Base-by-base conservation (phyloP, 2,329 filamentous ascomycete genomes). In the Cyphellophora europaea region DNA sequence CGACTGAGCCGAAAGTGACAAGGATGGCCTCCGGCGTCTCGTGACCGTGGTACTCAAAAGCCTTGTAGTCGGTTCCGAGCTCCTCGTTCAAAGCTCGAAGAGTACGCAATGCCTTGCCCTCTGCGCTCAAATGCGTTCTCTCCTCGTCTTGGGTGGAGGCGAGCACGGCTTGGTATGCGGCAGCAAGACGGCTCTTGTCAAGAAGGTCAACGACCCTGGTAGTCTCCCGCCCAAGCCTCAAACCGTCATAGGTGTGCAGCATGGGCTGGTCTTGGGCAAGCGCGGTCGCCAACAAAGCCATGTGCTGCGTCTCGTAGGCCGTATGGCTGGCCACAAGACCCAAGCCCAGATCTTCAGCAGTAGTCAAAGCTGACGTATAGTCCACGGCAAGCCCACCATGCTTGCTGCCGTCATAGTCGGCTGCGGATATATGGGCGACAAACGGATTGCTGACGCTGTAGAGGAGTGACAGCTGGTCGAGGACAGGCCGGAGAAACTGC, bases 1-100 rank as follows among this genome's bases (percentile, higher is more conserved):
- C 91, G 4, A 88, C 77, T 41, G 86, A 94, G 49, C 91, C 91
- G 50, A 98, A 95, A 29, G 86, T 83, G 18, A 96, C 87, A 19
- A 96, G 66, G 11, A 98, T 86, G 6, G 79, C 77, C 46, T 89
- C 82, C 3, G 91, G 77, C 28, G 77, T 67, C 32, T 74, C 67
- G 55, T 96, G 86, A 15, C 91, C 91, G 52, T 81, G 74, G 65
- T 98, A 98, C 63, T 98, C 91, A 50, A 96, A 98, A 5, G 86
- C 77, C 52, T 80, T 74, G 58, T 98, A 98, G 47, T 89, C 79
- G 29, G 91, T 96, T 39, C 89, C 91, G 15, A 98, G 77, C 65
- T 96, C 87, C 43, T 77, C 76, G 61, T 96, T 98, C 63, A 93
- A 79, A 14, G 79, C 72, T 44, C 75, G 71, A 33, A 93, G 66